Conservation (phyloP, 164 flowering plant species). For the Magnolia kwangsiensis region DNA sequence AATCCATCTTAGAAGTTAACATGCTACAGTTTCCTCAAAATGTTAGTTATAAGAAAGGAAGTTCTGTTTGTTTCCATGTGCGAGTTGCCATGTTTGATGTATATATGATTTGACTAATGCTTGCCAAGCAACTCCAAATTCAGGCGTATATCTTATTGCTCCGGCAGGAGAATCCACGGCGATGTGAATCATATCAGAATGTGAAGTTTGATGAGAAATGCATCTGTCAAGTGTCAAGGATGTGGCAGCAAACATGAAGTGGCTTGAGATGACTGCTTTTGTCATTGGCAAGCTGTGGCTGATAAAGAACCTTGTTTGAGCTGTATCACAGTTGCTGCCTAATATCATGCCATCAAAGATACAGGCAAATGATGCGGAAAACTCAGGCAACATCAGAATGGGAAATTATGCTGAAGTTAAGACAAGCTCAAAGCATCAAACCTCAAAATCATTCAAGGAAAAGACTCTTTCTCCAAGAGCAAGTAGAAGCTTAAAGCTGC, state of each 20-base stretch:
- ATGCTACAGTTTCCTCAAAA: background rate
- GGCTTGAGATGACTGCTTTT: background rate
- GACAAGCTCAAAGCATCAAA: slow-evolving; percentile 4
- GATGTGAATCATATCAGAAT: background rate
- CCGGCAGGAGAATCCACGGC: background rate
- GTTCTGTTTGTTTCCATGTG: background rate
- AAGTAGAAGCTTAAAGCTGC: slow-evolving; percentile 3
- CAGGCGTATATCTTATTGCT: background rate
- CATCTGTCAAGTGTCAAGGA: background rate
- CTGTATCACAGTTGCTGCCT: background rate
- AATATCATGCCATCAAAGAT: slow-evolving; percentile 1
- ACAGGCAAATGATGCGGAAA: background rate
- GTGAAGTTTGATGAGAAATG: background rate
- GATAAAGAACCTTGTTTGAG: background rate
- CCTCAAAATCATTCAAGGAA: slow-evolving; percentile 3
- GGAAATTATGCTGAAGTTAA: background rate
- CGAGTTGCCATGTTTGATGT: background rate
- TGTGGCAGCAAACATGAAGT: background rate
- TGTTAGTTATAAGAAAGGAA: background rate
- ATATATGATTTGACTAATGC: background rate
- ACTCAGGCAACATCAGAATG: background rate
- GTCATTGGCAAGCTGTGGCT: background rate
- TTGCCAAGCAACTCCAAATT: background rate
- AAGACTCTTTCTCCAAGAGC: background rate
- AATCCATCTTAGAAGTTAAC: too few relatives aligned